Base-by-base conservation (phyloP, 495 filamentous ascomycete genomes). In the Cercophora newfieldiana region DNA sequence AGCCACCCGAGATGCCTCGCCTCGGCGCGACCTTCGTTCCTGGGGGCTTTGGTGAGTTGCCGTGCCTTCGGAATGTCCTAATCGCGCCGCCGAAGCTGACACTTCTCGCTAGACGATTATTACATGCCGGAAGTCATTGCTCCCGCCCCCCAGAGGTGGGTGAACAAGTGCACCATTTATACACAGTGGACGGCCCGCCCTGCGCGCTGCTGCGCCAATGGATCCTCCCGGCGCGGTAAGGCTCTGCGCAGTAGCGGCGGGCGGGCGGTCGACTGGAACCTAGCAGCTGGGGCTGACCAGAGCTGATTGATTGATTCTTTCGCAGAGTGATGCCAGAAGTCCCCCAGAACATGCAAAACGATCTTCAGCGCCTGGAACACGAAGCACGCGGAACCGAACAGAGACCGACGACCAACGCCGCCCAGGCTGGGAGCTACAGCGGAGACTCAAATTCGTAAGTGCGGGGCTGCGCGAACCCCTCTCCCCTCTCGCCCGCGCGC, bases 11-110 rank as follows among this genome's bases (percentile, higher is more conserved):
- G 44, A 82, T 81, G 78, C 71, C 80, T 66, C 71, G 81, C 66
- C 79, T 94, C 70, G 89, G 89, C 74, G 92, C 94, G 65, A 96
- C 94, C 55, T 97, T 96, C 81, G 90, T 91, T 77, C 94, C 95
- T 69, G 92, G 94, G 73, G 91, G 89, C 47, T 82, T 86, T 66
- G 94, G n/a, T n/a, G n/a, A n/a, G n/a, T n/a, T n/a, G n/a, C n/a
- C n/a, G n/a, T n/a, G n/a, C n/a, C n/a, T n/a, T n/a, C n/a, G n/a
- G n/a, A n/a, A n/a, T n/a, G n/a, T n/a, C n/a, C n/a, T n/a, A n/a
- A n/a, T n/a, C n/a, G n/a, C n/a, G n/a, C n/a, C n/a, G n/a, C n/a
- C n/a, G n/a, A n/a, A n/a, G n/a, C n/a, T n/a, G n/a, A n/a, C n/a
- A n/a, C n/a, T n/a, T n/a, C n/a, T n/a, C n/a, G n/a, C n/a, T n/a